phyloP scores from a whole-genome alignment of 768 basidiomycete species.

The Crucibulum laeve region DNA sequence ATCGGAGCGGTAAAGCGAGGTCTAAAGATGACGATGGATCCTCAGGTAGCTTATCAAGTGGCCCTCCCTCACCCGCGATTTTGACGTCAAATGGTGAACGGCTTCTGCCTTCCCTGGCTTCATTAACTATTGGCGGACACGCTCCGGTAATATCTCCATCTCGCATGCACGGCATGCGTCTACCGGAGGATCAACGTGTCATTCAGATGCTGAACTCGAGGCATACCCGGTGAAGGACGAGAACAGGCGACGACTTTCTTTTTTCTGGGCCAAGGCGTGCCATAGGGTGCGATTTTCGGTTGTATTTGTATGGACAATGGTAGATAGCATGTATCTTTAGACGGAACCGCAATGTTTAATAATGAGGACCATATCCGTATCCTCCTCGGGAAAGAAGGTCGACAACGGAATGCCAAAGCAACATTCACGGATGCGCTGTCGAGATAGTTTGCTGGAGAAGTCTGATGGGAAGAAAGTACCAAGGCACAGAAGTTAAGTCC shows the following conservation, averaged over 20 bases:
- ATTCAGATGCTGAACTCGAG: conserved; percentile 54
- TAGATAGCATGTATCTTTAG: neutral
- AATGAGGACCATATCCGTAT: neutral
- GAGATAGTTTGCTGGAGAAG: too few relatives aligned
- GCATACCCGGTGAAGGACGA: conserved; percentile 18
- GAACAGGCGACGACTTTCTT: too few relatives aligned
- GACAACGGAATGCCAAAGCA: too few relatives aligned
- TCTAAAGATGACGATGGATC: conserved; percentile 30
- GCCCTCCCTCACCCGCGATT: conserved; percentile 9
- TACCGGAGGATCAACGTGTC: conserved; percentile 56
- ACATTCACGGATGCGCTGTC: too few relatives aligned
- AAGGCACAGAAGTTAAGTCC: too few relatives aligned
- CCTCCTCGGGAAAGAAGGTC: neutral
- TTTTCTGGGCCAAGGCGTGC: too few relatives aligned
- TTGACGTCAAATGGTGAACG: conserved; percentile 14
- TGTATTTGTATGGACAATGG: too few relatives aligned
- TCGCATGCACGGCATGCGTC: conserved; percentile 28
- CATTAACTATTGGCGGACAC: conserved; percentile 26
- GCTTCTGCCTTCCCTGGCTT: conserved; percentile 36
- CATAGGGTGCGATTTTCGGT: too few relatives aligned
- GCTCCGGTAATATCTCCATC: conserved; percentile 18
- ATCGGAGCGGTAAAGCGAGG: conserved; percentile 40
- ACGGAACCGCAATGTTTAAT: neutral
- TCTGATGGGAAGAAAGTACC: too few relatives aligned
- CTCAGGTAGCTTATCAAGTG: conserved; percentile 7